Conservation (phyloP, 1,284 basidiomycete species). For the Macrocystidia cucumis region DNA sequence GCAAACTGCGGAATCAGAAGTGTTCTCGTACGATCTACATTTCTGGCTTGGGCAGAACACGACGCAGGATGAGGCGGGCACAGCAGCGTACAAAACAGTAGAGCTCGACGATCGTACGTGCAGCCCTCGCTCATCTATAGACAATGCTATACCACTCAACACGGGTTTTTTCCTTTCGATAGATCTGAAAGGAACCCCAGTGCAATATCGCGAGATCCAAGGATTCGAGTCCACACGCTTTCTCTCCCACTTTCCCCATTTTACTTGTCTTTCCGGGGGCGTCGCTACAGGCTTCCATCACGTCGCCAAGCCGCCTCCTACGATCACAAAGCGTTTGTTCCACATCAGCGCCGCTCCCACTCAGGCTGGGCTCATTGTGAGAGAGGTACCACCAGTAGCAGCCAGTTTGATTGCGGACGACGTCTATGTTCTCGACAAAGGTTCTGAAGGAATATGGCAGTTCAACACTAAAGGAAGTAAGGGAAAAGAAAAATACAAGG, state of each 20-base stretch:
- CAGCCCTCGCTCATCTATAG: background rate
- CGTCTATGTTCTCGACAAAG: constrained; percentile 53
- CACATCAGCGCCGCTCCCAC: constrained; percentile 27
- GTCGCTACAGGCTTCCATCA: constrained; percentile 55
- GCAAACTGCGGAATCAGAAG: constrained; percentile 34
- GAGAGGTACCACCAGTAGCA: constrained; percentile 38
- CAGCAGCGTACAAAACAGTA: constrained; percentile 62
- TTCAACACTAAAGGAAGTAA: constrained; percentile 44
- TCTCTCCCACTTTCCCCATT: constrained; percentile 49
- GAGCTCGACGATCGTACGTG: constrained; percentile 58
- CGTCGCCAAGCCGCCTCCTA: constrained; percentile 36
- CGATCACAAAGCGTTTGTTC: constrained; percentile 38
- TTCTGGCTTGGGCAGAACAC: constrained; percentile 61
- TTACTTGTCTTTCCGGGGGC: constrained; percentile 48
- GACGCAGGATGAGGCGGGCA: constrained; percentile 56
- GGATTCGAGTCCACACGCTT: constrained; percentile 48
- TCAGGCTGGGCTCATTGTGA: constrained; percentile 29
- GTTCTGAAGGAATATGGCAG: constrained; percentile 39
- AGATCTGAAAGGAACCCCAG: constrained; percentile 46
- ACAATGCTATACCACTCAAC: background rate
- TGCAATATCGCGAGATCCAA: constrained; percentile 59
- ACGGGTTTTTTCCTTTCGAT: background rate
- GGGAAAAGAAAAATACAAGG: constrained; percentile 50
- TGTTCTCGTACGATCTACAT: constrained; percentile 50
- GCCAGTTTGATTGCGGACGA: constrained; percentile 43